phyloP scores from a whole-genome alignment of 805 yeast genomes.

The Saccharomycopsis javanensis region DNA sequence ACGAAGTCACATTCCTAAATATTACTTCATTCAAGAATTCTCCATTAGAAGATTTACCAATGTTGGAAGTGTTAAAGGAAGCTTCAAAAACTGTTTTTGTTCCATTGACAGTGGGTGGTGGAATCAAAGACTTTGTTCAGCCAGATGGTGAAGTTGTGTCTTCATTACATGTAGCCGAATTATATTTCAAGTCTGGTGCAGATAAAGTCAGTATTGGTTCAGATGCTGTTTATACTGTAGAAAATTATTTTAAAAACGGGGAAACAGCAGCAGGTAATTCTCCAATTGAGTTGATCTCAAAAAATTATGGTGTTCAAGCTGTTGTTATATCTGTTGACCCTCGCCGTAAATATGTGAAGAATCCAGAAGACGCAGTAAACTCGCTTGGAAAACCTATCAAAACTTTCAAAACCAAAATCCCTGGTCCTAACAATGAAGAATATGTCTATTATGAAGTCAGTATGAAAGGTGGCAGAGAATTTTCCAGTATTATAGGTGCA shows the following conservation, averaged over 20 bases:
- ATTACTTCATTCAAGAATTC: constrained; percentile 94
- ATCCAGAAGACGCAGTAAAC: constrained; percentile 4
- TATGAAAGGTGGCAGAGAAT: constrained; percentile 91
- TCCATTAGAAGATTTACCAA: constrained; percentile 87
- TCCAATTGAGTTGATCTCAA: constrained; percentile 89
- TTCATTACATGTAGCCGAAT: constrained; percentile 82
- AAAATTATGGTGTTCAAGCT: constrained; percentile 91
- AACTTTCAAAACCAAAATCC: constrained; percentile 48
- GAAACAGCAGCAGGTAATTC: constrained; percentile 56
- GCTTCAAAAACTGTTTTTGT: constrained; percentile 91
- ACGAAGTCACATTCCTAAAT: constrained; percentile 89
- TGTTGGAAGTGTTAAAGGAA: constrained; percentile 75
- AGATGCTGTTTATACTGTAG: constrained; percentile 92
- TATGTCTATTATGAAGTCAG: constrained; percentile 95
- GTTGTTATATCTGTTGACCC: constrained; percentile 99
- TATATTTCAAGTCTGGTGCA: constrained; percentile 94
- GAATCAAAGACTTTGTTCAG: constrained; percentile 83
- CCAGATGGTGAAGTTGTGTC: constrained; percentile 73
- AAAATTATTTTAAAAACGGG: constrained; percentile 56
- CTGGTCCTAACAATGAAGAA: constrained; percentile 84
- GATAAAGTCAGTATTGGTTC: constrained; percentile 98
- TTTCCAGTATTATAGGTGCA: constrained; percentile 78
- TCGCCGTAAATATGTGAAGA: constrained; percentile 66
- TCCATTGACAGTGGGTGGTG: constrained; percentile 97
- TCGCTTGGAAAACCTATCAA: constrained; percentile 44